These are phyloP conservation scores for Aspergillus steynii DNA, from an alignment of 495 filamentous ascomycete species.

Conservation along the genomic window DNA sequence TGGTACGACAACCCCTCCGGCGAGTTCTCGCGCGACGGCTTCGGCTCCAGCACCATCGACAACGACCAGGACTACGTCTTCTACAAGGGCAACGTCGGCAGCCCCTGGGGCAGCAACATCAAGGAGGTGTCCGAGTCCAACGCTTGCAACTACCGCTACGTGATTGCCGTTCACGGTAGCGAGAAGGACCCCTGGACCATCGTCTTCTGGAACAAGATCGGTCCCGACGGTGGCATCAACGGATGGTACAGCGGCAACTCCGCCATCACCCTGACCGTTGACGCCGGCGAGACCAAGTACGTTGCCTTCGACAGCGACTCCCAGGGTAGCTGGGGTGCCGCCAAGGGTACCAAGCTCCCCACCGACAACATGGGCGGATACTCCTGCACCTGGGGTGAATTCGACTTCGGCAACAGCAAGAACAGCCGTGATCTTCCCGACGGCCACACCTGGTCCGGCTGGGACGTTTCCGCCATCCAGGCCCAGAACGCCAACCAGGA, in stretches of 20 bases:
- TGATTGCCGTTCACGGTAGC: conserved; percentile 46
- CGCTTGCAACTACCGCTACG: conserved; percentile 46
- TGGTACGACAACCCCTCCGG: conserved; percentile 29
- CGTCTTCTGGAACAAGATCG: conserved; percentile 55
- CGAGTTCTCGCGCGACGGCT: conserved; percentile 30
- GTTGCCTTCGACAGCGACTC: conserved; percentile 51
- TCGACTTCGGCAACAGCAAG: conserved; percentile 52
- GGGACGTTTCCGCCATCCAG: conserved; percentile 56
- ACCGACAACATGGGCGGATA: conserved; percentile 34
- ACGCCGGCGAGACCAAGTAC: conserved; percentile 37
- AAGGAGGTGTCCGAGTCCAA: conserved; percentile 37
- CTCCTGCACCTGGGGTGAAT: conserved; percentile 54
- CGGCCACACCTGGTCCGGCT: conserved; percentile 39
- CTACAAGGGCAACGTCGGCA: conserved; percentile 48
- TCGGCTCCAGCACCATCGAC: conserved; percentile 28
- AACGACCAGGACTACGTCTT: conserved; percentile 21
- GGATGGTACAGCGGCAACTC: conserved; percentile 41
- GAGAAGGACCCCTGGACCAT: conserved; percentile 40
- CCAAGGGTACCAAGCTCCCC: conserved; percentile 32
- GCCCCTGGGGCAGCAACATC: conserved; percentile 57
- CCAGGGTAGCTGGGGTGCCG: conserved; percentile 42
- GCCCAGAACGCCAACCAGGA: conserved; percentile 31
- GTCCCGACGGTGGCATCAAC: conserved; percentile 34
- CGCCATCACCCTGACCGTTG: conserved; percentile 43
- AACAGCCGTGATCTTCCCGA: conserved; percentile 27